Evolutionary conservation across 352 stramenopile species (phyloP), one percentile per base, ranked within the genome.

Genomic region (Detonula confervacea): DNA sequence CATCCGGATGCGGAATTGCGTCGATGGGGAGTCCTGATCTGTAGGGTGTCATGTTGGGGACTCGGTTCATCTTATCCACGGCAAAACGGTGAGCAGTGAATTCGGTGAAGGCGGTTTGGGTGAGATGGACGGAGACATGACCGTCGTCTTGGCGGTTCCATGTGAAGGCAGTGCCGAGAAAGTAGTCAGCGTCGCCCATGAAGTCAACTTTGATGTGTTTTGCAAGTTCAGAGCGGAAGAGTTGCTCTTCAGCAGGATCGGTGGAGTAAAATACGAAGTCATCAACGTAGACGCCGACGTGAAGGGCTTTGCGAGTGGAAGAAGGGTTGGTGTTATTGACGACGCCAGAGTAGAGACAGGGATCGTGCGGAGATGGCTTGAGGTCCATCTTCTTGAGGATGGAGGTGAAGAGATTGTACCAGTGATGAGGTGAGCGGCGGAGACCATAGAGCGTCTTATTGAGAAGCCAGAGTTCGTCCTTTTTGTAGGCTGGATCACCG

Each of bases 361-460:
- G 60, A 29, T 83, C 49, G n/a, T 83, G 33, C 14, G 29, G 16
- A n/a, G 24, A 71, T 2, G 46, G 49, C 6, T 59, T 49, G 20
- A 81, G 57, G 2, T 49, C 57, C 18, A 71, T 72, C 2, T 54
- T 4, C 9, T 47, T 9, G 1, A 78, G 61, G 14, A 70, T 59
- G 0, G 16, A 47, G 2, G 44, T 65, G 47, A 73, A 30, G 24
- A 61, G 73, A 14, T 82, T 55, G 27, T 78, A 78, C 74, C 74
- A 77, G 42, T 78, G 74, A 2, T 46, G 33, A 14, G 66, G 66
- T 16, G 22, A 64, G 8, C 74, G 8, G 0, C 59, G 51, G 5
- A 78, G 42, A 11, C 74, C 60, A 22, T 83, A 83, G 5, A 83
- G 52, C n/a, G 66, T 83, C 16, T 70, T 78, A 11, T 54, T 25